phyloP scores from a whole-genome alignment of 2,329 filamentous ascomycete species.

The Microcyclosporella mali region DNA sequence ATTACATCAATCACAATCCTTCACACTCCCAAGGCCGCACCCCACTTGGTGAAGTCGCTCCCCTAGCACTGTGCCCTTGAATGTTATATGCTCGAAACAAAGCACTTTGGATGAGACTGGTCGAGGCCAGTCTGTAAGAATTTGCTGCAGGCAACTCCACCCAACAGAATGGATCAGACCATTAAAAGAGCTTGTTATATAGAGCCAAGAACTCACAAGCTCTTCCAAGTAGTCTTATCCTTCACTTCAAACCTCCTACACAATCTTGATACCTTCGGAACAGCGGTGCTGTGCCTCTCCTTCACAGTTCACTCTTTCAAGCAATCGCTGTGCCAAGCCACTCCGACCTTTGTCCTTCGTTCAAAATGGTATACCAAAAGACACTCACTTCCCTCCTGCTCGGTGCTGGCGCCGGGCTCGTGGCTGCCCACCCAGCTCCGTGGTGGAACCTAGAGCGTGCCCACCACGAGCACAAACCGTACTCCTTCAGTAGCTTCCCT shows the following conservation, averaged over 20 bases:
- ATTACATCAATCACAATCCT: no score
- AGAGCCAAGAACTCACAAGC: conserved; percentile 13
- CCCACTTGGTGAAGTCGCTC: no score
- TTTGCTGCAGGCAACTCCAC: no score
- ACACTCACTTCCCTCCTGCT: conserved; percentile 14
- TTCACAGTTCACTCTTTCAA: conserved; percentile 4
- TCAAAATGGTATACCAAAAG: conserved; percentile 15
- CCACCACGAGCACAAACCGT: conserved; percentile 1
- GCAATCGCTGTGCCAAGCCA: not conserved
- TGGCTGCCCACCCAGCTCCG: conserved; percentile 9
- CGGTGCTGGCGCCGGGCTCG: conserved; percentile 15
- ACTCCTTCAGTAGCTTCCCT: not conserved
- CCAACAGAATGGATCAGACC: no score
- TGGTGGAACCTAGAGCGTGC: conserved; percentile 3
- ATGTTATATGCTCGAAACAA: no score
- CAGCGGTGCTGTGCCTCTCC: conserved; percentile 14
- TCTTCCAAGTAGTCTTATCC: conserved; percentile 4
- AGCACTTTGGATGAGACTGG: no score
- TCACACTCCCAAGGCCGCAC: no score
- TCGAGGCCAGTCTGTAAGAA: no score
- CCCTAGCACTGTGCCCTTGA: no score
- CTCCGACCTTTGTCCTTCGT: no score
- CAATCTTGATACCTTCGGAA: conserved; percentile 8
- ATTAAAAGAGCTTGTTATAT: conserved; percentile 6
- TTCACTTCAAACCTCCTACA: conserved; percentile 7